Evolutionary conservation across 495 filamentous ascomycete species (phyloP), one percentile per base, ranked within the genome.

Genomic region (Tuber melanosporum): DNA sequence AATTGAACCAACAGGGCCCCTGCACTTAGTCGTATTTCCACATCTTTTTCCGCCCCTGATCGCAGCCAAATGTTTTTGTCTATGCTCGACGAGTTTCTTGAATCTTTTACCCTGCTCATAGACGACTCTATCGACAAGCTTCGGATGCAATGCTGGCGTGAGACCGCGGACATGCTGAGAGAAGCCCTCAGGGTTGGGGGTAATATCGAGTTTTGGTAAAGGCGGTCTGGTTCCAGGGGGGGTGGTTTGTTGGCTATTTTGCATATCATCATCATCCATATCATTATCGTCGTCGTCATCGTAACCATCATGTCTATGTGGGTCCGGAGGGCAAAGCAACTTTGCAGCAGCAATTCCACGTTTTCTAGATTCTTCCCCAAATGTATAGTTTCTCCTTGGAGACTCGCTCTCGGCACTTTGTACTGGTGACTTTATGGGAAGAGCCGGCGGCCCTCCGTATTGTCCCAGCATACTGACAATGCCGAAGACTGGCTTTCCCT

Each of bases 51-150:
- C 74, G 41, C 73, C 76, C 46, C 73, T 75, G 22, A 82, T 76
- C 9, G 82, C 77, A 22, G 73, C 72, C n/a, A 89, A 83, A 82
- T 97, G 94, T 79, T 92, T 93, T 42, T 91, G 87, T 79, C 91
- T 91, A 72, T 89, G 85, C 36, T 90, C 91, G 46, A 95, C 87
- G 46, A 98, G 87, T 66, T 89, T 89, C 84, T 93, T 94, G 83
- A 94, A 97, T 57, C 94, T 89, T 73, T 89, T 87, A 52, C 90
- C 85, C 81, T 97, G 93, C 81, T 97, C 93, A 75, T 91, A 86
- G 0, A 91, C 92, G 79, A 97, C 91, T 70, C 95, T 90, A n/a
- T 95, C 91, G 26, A 95, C 88, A 79, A 98, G 85, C 81, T 89
- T 92, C 26, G 85, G 87, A 71, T 89, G 86, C n/a, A 92, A 83